Evolutionary conservation across 2,329 filamentous ascomycete species (phyloP), one percentile per base, ranked within the genome.

Genomic region (Hypoxylon sp.): DNA sequence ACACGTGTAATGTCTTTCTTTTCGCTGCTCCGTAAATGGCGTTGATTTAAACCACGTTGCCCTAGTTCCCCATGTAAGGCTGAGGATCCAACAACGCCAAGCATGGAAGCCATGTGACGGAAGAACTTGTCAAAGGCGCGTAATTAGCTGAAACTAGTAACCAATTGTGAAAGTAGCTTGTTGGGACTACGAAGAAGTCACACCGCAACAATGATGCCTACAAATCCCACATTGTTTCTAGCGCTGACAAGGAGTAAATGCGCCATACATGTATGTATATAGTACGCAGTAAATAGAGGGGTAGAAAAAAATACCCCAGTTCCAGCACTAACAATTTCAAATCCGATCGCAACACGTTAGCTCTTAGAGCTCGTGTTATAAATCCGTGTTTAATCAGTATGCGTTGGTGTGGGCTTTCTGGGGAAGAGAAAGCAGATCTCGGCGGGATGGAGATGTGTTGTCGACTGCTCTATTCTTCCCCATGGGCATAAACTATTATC

Each of bases 121-220:
- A 19, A 31, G 22, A 44, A 9, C 39, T 10, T 22, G 39, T 44
- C n/a, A 44, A 44, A 44, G 19, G 39, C 8, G 39, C n/a, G 39
- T 6, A 46, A 56, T 11, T 56, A 10, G 42, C 19, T 29, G 19
- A 52, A 29, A 56, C n/a, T 11, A 11, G 22, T 11, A 17, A 5
- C 10, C n/a, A 14, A 11, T 54, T 24, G 35, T 33, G 22, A 17
- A 9, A 31, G 22, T 44, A 29, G 31, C 26, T 48, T 24, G 22
- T 48, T 48, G 48, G 24, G 31, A 17, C 19, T 42, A 53, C 24
- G 33, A 26, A 37, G 14, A 52, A 39, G 26, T 46, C 33, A 65
- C 61, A 68, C 61, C 61, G 61, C 61, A 65, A 61, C 37, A 52
- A 53, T 24, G 26, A 55, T 17, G 51, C 51, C 46, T 59, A 56